Base-by-base conservation (phyloP, 495 filamentous ascomycete genomes). In the Neohortaea acidophila region DNA sequence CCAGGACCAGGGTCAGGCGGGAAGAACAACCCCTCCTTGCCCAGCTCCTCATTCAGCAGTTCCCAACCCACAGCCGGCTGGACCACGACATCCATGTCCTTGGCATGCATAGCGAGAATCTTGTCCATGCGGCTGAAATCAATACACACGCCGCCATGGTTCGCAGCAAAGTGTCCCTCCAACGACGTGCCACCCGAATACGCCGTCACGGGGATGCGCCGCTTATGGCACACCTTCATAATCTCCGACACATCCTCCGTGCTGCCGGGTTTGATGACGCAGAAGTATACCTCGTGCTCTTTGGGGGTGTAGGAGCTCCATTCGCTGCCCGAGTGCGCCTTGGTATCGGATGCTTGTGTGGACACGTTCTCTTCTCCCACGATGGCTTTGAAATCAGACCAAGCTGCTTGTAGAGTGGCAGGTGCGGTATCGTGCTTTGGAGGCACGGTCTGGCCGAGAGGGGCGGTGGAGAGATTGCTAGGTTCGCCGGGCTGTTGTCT, bases 381-480 rank as follows among this genome's bases (percentile, higher is more conserved):
- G 14, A 97, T 79, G 20, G 70, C 68, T 27, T 77, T 74, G 52
- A 96, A 86, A 56, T 97, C 89, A 4, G 78, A 65, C 89, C 91
- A 97, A 2, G 87, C 83, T 7, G 91, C 84, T 61, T 96, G 78
- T 26, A 96, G 70, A 51, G 86, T 89, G 13, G 72, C 65, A 35
- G 68, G 70, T 21, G 74, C 69, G 33, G 73, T 67, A 50, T 94
- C 73, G 54, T 91, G 82, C 41, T 63, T 60, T 0, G 79, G 80
- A 0, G 73, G 59, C 4, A 59, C 63, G 17, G 75, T 59, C 19
- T 69, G 64, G 27, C 56, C 54, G 14, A 96, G 72, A 4, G 79
- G 68, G 0, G 71, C 60, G n/a, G 85, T 93, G 11, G 91, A 94
- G 7, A 68, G 56, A 6, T 68, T 65, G 3, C 80, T 69, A 2